phyloP scores from a whole-genome alignment of 2,329 filamentous ascomycete species.

The Colletotrichum phormii region DNA sequence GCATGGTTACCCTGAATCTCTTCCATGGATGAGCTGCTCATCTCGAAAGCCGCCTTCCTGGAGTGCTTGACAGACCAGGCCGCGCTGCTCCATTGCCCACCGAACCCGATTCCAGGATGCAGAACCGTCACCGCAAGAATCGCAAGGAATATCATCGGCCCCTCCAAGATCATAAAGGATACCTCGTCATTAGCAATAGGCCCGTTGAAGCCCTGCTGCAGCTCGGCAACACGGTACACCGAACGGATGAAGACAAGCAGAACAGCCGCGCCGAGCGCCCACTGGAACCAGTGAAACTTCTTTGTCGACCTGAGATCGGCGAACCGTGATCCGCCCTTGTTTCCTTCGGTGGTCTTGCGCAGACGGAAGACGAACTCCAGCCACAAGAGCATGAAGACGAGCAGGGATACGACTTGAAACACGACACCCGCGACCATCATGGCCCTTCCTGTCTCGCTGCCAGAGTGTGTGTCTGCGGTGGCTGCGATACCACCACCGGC shows the following conservation, averaged over 20 bases:
- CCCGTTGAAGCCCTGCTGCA: conserved; percentile 65
- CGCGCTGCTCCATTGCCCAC: conserved; percentile 17
- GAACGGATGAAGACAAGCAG: conserved; percentile 66
- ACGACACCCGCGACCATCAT: conserved; percentile 1
- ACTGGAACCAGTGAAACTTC: neutral
- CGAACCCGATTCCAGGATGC: conserved; percentile 43
- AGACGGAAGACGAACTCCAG: neutral
- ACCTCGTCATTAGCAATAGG: conserved; percentile 58
- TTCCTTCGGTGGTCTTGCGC: neutral
- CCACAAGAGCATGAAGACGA: neutral
- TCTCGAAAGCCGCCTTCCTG: neutral
- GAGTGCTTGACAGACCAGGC: neutral
- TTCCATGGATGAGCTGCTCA: neutral
- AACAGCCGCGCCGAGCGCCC: conserved; percentile 55
- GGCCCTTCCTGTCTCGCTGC: neutral
- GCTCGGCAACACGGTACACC: conserved; percentile 68
- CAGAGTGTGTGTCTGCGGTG: neutral
- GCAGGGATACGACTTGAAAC: neutral
- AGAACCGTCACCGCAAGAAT: conserved; percentile 43
- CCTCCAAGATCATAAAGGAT: conserved; percentile 60
- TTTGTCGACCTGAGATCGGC: neutral
- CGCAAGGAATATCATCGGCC: conserved; percentile 48
- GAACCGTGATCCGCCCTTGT: neutral
- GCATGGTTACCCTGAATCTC: neutral
- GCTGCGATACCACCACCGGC: conserved; percentile 64